phyloP scores from a whole-genome alignment of 352 stramenopile genomes.

The Phytopythium mirpurense region DNA sequence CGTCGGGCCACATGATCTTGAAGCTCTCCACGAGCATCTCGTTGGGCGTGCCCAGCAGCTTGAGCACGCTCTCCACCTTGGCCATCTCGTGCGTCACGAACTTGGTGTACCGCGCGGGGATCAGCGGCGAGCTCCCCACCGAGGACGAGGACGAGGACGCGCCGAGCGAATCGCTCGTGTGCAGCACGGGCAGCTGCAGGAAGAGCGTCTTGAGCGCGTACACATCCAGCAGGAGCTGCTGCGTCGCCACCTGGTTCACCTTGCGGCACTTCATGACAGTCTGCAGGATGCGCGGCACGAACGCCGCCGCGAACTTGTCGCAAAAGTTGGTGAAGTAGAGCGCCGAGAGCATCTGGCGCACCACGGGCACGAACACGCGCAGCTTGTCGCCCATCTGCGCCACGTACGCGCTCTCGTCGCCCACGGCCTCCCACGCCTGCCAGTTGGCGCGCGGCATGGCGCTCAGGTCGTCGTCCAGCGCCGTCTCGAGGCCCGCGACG shows the following conservation, averaged over 20 bases:
- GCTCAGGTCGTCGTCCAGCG: slow-evolving; percentile 88
- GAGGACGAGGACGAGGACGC: too few species aligned
- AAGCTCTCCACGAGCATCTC: slow-evolving; percentile 96
- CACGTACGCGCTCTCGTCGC: slow-evolving; percentile 95
- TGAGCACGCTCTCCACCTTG: slow-evolving; percentile 96
- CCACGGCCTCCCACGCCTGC: slow-evolving; percentile 91
- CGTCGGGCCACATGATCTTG: slow-evolving; percentile 94
- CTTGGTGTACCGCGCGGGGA: slow-evolving; percentile 94
- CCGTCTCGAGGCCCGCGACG: slow-evolving; percentile 89
- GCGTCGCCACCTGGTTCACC: slow-evolving; percentile 95
- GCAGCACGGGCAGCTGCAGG: slow-evolving; percentile 90
- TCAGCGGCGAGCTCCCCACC: slow-evolving; percentile 49
- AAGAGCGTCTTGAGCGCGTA: slow-evolving; percentile 97
- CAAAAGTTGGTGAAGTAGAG: slow-evolving; percentile 98
- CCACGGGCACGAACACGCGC: slow-evolving; percentile 86
- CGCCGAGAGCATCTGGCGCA: slow-evolving; percentile 86
- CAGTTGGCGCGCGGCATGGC: slow-evolving; percentile 92
- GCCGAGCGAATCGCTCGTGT: slow-evolving; percentile 35
- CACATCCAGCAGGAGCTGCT: slow-evolving; percentile 98
- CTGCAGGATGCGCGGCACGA: slow-evolving; percentile 89
- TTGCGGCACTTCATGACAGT: slow-evolving; percentile 88
- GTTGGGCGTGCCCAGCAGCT: slow-evolving; percentile 95
- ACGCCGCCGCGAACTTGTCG: slow-evolving; percentile 95
- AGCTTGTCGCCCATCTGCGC: slow-evolving; percentile 92
- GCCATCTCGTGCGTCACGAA: slow-evolving; percentile 95